Evolutionary conservation across 148 eudicot species (phyloP), one percentile per base, ranked within the genome.

Genomic region (Silene uniflora): DNA sequence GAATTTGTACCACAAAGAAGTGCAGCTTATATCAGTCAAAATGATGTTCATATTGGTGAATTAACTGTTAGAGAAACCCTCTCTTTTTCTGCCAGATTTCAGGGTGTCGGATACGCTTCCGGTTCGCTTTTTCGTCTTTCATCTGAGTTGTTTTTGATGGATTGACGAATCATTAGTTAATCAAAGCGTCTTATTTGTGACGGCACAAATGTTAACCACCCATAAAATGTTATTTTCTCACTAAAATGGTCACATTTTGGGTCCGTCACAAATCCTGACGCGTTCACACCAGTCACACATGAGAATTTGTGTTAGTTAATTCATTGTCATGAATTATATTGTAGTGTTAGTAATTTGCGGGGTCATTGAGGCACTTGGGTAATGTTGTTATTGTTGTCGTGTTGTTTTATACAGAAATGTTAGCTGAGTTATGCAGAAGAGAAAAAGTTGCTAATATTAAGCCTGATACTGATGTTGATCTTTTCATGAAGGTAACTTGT

Each of bases 21-120:
- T 47, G 89, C 93, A 52, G 91, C 93, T 0, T 91, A 91, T 63
- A 87, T 91, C 5, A 88, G 97, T 78, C 93, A 91, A 67, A 80
- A 89, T 83, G 93, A 91, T 82, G 79, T 83, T 5, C 97, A 91
- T 56, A 86, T 85, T 61, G 91, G 91, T 80, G 91, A 89, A 76
- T 82, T 91, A 88, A 91, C 97, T 54, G 97, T 91, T 12, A 84
- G 92, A 80, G 97, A 91, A 81, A 91, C 97, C 22, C 75, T 89
- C 62, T 89, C 87, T 5, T 91, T 86, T 77, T 87, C 93, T 58
- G 93, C 89, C 11, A 84, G 97, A 77, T 86, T 88, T 63, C 93
- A 89, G 80, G 97, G 97, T 46, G 89, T 91, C 67, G 97, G 93
- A 77, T 79, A 83, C 9, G 82, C 88, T 22, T 88, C 88, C 64